Percentiles rank a stretch among this genome's conserved stretches.
Evolutionary conservation across 768 basidiomycete species (phyloP).

Genomic region (Calocera viscosa): DNA sequence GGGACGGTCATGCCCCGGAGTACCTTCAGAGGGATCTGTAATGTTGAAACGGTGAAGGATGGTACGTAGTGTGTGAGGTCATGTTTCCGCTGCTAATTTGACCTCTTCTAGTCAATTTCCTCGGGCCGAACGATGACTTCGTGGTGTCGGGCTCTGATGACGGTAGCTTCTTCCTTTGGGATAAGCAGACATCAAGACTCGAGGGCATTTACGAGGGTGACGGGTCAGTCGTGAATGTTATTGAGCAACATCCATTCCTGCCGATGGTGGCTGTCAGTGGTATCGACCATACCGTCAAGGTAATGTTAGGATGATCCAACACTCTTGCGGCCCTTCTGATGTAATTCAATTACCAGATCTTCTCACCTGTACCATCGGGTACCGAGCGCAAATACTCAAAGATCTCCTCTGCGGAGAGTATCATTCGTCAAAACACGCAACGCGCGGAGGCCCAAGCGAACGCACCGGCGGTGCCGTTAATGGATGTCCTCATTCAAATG

Average conservation of each 20-base stretch:
- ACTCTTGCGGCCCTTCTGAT: neutral
- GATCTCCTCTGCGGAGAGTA: neutral
- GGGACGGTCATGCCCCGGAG: conserved; percentile 51
- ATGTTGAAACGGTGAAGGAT: conserved; percentile 77
- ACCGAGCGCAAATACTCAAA: neutral
- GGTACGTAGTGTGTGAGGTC: conserved; percentile 45
- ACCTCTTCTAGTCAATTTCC: conserved; percentile 54
- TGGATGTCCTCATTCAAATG: neutral
- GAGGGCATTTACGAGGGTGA: conserved; percentile 79
- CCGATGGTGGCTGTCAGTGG: conserved; percentile 79
- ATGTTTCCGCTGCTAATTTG: neutral
- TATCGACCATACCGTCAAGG: conserved; percentile 77
- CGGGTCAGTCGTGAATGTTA: conserved; percentile 60
- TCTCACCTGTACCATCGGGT: neutral
- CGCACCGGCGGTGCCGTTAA: neutral
- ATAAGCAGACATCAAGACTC: conserved; percentile 49
- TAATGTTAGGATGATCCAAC: conserved; percentile 20
- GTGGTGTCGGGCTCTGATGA: conserved; percentile 79
- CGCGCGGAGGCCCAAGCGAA: neutral
- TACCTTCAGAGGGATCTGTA: conserved; percentile 57
- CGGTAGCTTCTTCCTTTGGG: conserved; percentile 66
- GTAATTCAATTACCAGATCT: neutral
- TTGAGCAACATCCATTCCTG: conserved; percentile 67
- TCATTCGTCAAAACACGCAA: neutral
- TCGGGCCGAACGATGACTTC: conserved; percentile 65